phyloP scores from a whole-genome alignment of 257 asterid genomes.

The Solanum chilense region DNA sequence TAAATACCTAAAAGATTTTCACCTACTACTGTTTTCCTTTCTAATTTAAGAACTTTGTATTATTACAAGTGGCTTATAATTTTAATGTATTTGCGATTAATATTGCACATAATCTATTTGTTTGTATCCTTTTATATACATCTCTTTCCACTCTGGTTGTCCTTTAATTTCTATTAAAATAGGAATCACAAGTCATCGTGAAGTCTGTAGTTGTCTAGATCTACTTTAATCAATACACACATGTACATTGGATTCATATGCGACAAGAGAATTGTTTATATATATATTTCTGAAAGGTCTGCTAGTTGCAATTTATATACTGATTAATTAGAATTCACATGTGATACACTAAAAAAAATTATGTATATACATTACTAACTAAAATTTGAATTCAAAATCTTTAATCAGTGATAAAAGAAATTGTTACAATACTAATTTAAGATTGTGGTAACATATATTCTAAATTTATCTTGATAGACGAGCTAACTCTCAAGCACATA shows the following conservation, averaged over 20 bases:
- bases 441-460: too few species aligned
- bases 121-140: too few species aligned
- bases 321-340: too few species aligned
- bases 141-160: not conserved
- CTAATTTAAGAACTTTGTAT: not conserved
- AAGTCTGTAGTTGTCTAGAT: not conserved
- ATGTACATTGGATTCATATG: not conserved
- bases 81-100: not conserved
- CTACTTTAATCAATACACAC: not conserved
- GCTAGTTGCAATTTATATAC: too few species aligned
- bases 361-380: too few species aligned
- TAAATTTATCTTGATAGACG: too few species aligned
- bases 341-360: too few species aligned
- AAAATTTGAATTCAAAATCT: too few species aligned
- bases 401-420: too few species aligned
- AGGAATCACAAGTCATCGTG: not conserved
- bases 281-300: not conserved
- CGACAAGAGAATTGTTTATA: not conserved
- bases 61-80: not conserved
- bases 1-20: not conserved
- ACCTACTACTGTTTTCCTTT: not conserved
- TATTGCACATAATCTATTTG: too few species aligned
- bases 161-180: not conserved
- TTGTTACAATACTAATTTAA: too few species aligned
- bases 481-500: too few species aligned